Evolutionary conservation across 768 basidiomycete species (phyloP), one percentile per base, ranked within the genome.

Genomic region (Rhizopogon salebrosus): DNA sequence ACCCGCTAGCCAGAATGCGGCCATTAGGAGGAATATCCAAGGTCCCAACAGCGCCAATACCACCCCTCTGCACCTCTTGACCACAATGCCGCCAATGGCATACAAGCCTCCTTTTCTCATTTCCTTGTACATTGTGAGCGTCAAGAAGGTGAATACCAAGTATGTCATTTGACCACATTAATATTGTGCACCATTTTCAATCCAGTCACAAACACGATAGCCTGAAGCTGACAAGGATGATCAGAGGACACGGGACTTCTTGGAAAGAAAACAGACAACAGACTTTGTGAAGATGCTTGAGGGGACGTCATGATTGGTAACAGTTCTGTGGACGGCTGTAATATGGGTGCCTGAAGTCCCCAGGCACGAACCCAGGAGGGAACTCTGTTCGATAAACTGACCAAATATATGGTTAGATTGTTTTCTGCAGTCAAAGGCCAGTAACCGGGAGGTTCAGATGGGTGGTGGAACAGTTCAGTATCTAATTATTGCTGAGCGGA

Each of bases 1-100:
- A 27, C 27, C 27, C 27, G 27, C 27, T 27, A 2, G 27, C 27
- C 9, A 27, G 27, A 27, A 27, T 27, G 6, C 27, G 1, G 27
- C 27, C 6, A 9, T 27, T 9, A 27, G 27, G 27, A 7, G 27
- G 9, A 27, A 27, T 4, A 9, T 27, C 27, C 27, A 27, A 27
- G 9, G 27, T 27, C 27, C 6, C 6, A 6, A 27, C 27, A 27
- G 27, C 6, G n/a, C n/a, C n/a, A n/a, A 65, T 50, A 46, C 54
- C 57, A 9, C 64, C 64, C 49, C 67, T 64, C 54, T 64, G 60
- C 64, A 68, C 56, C 29, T 45, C 57, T 8, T 57, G 65, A 14
- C 50, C 38, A 40, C 64, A 65, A 27, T 49, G 61, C 34, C 38
- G 48, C 64, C 66, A 65, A 38, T 57, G 48, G 51, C 64, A 65